Evolutionary conservation across 192 early-diverging fungal species (phyloP).

Genomic region (Coemansia sp.): DNA sequence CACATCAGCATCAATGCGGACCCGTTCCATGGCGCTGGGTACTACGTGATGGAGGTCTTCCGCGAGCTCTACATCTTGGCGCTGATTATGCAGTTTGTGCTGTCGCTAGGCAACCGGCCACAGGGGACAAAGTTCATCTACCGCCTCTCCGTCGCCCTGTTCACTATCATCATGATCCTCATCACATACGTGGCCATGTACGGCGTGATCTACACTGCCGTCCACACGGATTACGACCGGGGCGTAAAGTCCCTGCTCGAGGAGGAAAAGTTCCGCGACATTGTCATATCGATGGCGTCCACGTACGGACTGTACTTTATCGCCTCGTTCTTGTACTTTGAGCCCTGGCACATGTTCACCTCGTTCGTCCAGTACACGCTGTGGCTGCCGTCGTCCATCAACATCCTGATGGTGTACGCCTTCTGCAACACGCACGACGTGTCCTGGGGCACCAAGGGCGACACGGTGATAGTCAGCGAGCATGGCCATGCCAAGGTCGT

Average conservation of each 20-base stretch:
- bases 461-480: slow-evolving; percentile 64
- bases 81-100: slow-evolving; percentile 80
- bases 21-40: slow-evolving; percentile 64
- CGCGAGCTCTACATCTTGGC: slow-evolving; percentile 78
- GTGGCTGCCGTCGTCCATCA: slow-evolving; percentile 83
- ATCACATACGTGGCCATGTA: slow-evolving; percentile 75
- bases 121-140: slow-evolving; percentile 86
- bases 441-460: slow-evolving; percentile 96
- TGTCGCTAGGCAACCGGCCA: slow-evolving; percentile 93
- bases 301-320: slow-evolving; percentile 85
- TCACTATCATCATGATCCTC: slow-evolving; percentile 83
- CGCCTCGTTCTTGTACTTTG: slow-evolving; percentile 75
- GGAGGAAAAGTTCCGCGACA: slow-evolving; percentile 68
- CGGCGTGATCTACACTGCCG: slow-evolving; percentile 56
- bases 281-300: slow-evolving; percentile 74
- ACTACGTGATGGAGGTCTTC: slow-evolving; percentile 64
- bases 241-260: slow-evolving; percentile 48
- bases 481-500: slow-evolving; percentile 76
- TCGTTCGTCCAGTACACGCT: slow-evolving; percentile 86
- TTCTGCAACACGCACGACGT: slow-evolving; percentile 96
- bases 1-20: slow-evolving; percentile 46
- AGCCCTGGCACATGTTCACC: slow-evolving; percentile 92
- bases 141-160: slow-evolving; percentile 71
- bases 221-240: slow-evolving; percentile 43
- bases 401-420: slow-evolving; percentile 91